Evolutionary conservation across 2,329 filamentous ascomycete species (phyloP), one percentile per base, ranked within the genome.

Genomic region (Colletotrichum sp.): DNA sequence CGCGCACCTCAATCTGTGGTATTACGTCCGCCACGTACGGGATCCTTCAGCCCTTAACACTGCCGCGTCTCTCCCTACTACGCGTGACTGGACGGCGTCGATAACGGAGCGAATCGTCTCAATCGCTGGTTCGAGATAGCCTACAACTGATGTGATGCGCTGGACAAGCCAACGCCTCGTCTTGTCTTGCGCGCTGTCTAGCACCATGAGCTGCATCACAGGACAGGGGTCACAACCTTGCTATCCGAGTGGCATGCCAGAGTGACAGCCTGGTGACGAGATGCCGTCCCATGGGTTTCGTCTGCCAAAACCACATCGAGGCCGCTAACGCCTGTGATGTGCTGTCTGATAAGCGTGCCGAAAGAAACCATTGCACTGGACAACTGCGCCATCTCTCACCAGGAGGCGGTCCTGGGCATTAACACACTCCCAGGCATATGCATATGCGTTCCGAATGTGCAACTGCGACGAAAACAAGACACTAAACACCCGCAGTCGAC

Each of bases 401-500:
- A 30, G 55, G 32, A 28, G 44, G 30, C 34, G 24, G 18, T 30
- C 73, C 63, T 72, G 55, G 39, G 64, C 62, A 36, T 72, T 57
- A 52, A 52, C 21, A 49, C 69, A 68, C 21, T 36, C 32, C 18
- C 55, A 68, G 73, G 55, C 69, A 68, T 59, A 63, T 76, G 73
- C 63, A 68, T 32, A 67, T 68, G 69, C 39, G 69, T 34, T 18
- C 16, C 39, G 63, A 63, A 63, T 68, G 69, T 68, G 63, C 73
- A 49, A 68, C 55, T 68, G 73, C 70, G 73, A 72, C 73, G 55
- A 64, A 57, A 72, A 63, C 63, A 55, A 67, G 55, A 68, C 69
- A 55, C 28, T 32, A 52, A 39, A 26, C 39, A 73, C 39, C 39
- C 63, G 55, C 69, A 72, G 63, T 76, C 30, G 21, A 72, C 63